phyloP scores from a whole-genome alignment of 805 yeast species.

The Saturnispora hagleri region DNA sequence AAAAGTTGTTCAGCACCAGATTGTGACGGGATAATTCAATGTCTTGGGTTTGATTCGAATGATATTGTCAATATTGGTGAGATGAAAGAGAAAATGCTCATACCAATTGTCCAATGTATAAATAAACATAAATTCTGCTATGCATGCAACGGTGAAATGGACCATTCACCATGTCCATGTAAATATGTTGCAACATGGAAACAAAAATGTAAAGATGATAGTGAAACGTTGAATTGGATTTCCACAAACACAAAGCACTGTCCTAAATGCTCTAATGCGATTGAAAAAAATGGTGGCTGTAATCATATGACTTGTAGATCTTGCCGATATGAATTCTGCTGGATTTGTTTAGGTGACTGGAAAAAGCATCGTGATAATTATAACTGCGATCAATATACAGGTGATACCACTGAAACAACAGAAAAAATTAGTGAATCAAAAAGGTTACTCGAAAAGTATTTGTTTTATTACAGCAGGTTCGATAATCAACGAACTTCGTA shows the following conservation, averaged over 20 bases:
- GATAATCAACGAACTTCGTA: constrained; percentile 70
- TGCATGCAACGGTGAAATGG: constrained; percentile 53
- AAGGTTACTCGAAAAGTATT: constrained; percentile 50
- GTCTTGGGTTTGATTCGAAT: constrained; percentile 26
- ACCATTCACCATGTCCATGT: constrained; percentile 85
- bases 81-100: constrained; percentile 19
- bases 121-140: constrained; percentile 70
- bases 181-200: constrained; percentile 61
- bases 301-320: constrained; percentile 88
- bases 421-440: constrained; percentile 29
- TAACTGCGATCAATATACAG: constrained; percentile 47
- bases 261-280: constrained; percentile 68
- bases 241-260: constrained; percentile 76
- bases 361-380: constrained; percentile 53
- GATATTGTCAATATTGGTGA: constrained; percentile 22
- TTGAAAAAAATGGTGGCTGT: constrained; percentile 95
- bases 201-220: constrained; percentile 71
- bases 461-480: constrained; percentile 68
- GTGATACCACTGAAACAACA: constrained; percentile 34
- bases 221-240: constrained; percentile 85
- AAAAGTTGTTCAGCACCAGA: constrained; percentile 85
- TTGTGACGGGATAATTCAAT: constrained; percentile 49
- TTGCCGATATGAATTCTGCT: constrained; percentile 77
- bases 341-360: constrained; percentile 88
- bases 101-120: constrained; percentile 66